Percentiles rank a stretch among this genome's conserved stretches.
These are phyloP conservation scores for Daldinia sp. DNA, from an alignment of 2,329 filamentous ascomycete species.

Conservation along the genomic window DNA sequence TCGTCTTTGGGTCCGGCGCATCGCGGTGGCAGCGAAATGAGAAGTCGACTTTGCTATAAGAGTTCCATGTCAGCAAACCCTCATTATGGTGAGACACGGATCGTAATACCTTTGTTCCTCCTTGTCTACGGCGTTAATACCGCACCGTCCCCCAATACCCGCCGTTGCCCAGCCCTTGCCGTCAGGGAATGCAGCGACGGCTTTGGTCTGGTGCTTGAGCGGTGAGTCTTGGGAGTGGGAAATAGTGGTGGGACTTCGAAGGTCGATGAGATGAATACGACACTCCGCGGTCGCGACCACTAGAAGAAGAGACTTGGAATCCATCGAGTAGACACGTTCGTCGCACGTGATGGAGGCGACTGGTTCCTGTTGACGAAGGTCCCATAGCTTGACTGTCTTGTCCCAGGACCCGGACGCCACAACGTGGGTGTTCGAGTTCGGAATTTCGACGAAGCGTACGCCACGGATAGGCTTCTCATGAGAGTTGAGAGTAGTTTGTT, in stretches of 20 bases:
- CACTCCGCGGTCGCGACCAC: constrained; percentile 51
- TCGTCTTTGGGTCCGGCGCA: not conserved
- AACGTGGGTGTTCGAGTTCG: constrained; percentile 43
- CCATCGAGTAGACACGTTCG: constrained; percentile 61
- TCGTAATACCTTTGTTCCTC: constrained; percentile 40
- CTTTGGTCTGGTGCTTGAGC: constrained; percentile 49
- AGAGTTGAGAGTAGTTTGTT: constrained; percentile 46
- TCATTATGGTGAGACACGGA: not conserved
- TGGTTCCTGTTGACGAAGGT: constrained; percentile 59
- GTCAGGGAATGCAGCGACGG: constrained; percentile 47
- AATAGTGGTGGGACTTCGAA: constrained; percentile 45
- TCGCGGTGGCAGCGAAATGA: constrained; percentile 53
- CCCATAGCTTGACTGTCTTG: constrained; percentile 69
- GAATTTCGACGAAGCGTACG: constrained; percentile 52
- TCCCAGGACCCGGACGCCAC: constrained; percentile 63
- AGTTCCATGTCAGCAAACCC: not conserved
- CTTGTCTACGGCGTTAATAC: constrained; percentile 42
- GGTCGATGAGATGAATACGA: constrained; percentile 51
- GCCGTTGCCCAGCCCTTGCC: constrained; percentile 49
- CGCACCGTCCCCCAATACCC: constrained; percentile 51
- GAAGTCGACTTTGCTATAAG: constrained; percentile 42
- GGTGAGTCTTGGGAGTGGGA: constrained; percentile 41
- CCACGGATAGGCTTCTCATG: constrained; percentile 52
- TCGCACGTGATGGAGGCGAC: constrained; percentile 60
- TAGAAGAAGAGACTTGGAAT: constrained; percentile 48